Conservation (phyloP, 73 alveolate genomes). For the Uronychia binucleata region DNA sequence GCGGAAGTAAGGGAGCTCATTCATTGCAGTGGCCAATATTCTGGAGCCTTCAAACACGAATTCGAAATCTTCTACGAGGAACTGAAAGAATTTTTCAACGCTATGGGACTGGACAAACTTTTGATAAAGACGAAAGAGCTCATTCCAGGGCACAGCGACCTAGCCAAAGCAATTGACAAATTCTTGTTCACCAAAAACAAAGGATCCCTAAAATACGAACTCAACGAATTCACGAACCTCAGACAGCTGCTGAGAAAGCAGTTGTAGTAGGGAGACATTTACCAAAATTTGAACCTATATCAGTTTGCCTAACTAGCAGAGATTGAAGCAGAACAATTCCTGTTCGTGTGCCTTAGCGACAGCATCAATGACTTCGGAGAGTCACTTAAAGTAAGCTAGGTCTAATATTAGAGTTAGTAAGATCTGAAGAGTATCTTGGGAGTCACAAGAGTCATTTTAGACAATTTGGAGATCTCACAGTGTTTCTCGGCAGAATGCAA, state of each 20-base stretch:
- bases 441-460: neutral
- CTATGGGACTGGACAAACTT: conserved; percentile 70
- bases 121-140: conserved; percentile 26
- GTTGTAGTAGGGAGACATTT: neutral
- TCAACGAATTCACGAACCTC: conserved; percentile 33
- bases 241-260: conserved; percentile 12
- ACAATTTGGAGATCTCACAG: neutral
- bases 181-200: conserved; percentile 6
- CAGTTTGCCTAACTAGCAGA: conserved; percentile 55
- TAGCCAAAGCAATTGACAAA: neutral
- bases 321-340: conserved; percentile 68
- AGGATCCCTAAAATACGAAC: neutral
- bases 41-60: conserved; percentile 81
- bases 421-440: neutral
- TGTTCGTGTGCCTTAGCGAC: conserved; percentile 37
- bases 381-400: neutral
- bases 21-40: conserved; percentile 64
- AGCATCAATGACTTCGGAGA: neutral
- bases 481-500: neutral
- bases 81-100: conserved; percentile 91
- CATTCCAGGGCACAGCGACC: neutral
- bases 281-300: neutral
- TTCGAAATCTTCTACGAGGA: conserved; percentile 84
- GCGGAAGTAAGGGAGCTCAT: conserved; percentile 62
- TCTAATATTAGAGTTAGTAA: neutral